phyloP scores from a whole-genome alignment of 345 rosid species.

The Balakata baccata region DNA sequence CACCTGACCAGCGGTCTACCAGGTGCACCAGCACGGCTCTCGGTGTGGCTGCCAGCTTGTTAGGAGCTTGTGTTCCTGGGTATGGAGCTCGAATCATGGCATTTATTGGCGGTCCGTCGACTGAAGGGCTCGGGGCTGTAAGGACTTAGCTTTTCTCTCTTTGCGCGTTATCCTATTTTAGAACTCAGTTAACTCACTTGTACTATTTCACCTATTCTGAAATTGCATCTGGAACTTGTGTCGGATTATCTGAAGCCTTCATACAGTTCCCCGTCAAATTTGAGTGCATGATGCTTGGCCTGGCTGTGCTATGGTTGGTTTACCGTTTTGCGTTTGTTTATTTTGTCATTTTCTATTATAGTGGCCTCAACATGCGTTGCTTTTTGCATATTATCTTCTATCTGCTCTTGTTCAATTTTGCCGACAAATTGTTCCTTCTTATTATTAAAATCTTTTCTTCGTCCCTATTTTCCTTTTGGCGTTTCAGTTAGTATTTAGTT shows the following conservation, averaged over 20 bases:
- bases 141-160: slow-evolving; percentile 18
- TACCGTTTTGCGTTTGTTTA: no score
- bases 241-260: background rate
- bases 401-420: background rate
- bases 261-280: no score
- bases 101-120: slow-evolving; percentile 90
- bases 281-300: no score
- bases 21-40: slow-evolving; percentile 93
- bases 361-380: background rate
- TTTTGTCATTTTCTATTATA: background rate
- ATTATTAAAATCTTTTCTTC: background rate
- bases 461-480: background rate
- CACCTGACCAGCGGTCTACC: slow-evolving; percentile 65
- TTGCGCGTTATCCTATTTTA: background rate
- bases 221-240: background rate
- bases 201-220: background rate
- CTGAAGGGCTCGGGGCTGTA: slow-evolving; percentile 85
- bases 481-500: background rate
- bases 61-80: slow-evolving; percentile 95
- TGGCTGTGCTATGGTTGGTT: no score
- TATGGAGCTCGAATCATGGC: slow-evolving; percentile 95
- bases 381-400: background rate
- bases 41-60: slow-evolving; percentile 73
- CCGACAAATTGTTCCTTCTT: background rate
- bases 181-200: background rate